Base-by-base conservation (phyloP, 2,329 filamentous ascomycete genomes). In the Arthrobotrys iridis region DNA sequence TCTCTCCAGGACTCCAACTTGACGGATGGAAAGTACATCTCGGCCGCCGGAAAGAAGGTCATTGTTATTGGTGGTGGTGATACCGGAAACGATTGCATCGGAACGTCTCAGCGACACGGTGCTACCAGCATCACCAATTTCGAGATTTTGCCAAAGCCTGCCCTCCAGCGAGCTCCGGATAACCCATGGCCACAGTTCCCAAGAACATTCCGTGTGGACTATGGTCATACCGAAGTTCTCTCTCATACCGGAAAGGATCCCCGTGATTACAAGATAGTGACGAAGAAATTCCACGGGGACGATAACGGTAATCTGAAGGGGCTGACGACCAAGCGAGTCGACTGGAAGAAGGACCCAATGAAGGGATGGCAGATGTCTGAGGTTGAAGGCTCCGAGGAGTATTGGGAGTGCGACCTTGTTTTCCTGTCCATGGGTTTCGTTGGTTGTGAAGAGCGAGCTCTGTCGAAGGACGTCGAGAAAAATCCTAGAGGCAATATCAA, bases 351-450 rank as follows among this genome's bases (percentile, higher is more conserved):
- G 86, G 92, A 89, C 63, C 87, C 92, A 26, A 90, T 88, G 76
- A 93, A 93, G 78, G 93, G 93, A 46, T 98, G 94, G 94, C 94
- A 97, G 83, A 97, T 98, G 93, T 97, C 97, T 87, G 94, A 96
- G 83, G 87, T 96, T 30, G 93, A 97, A 78, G 93, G 92, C 37
- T 94, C 91, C 76, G 91, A 96, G 85, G 89, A 97, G 82, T 96
- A 96, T 87, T 97, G 97, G 90, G 93, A 93, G 37, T 94, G 94
- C 26, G 94, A 98, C 81, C 88, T 98, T 41, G 93, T 98, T 46
- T 88, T 97, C 46, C 86, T 98, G 55, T 96, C 94, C 59, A 97
- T 98, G 94, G 94, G 94, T 81, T 98, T 98, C 90, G 84, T 97
- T 77, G 94, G 94, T 7, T 93, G 93, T 4, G 94, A 98, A 84